phyloP scores from a whole-genome alignment of 2,329 filamentous ascomycete species.

The Penicillium sp. region DNA sequence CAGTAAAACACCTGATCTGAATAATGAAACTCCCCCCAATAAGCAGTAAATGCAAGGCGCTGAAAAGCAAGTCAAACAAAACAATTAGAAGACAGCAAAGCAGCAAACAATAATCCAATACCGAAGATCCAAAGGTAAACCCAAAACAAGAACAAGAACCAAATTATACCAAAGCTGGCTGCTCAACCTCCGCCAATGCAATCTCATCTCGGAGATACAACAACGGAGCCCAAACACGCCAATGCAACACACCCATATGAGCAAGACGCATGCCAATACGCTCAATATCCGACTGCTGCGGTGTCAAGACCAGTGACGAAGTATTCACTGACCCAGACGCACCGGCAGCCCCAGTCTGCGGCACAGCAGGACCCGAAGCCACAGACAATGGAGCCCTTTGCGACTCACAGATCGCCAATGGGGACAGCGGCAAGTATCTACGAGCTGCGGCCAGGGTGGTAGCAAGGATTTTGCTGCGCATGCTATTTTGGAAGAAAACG shows the following conservation, averaged over 20 bases:
- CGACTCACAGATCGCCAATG: constrained; percentile 44
- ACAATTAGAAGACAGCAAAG: background rate
- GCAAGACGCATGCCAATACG: constrained; percentile 71
- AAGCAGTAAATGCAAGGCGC: constrained; percentile 14
- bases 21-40: background rate
- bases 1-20: background rate
- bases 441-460: constrained; percentile 34
- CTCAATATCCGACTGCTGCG: constrained; percentile 37
- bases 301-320: constrained; percentile 10
- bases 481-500: constrained; percentile 32
- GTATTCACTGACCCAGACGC: background rate
- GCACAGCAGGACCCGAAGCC: constrained; percentile 8
- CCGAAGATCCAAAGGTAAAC: background rate
- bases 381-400: constrained; percentile 33
- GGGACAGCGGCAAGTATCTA: constrained; percentile 42
- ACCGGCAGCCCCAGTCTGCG: background rate
- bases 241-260: constrained; percentile 82
- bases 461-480: constrained; percentile 35
- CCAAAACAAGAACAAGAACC: background rate
- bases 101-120: background rate
- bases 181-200: constrained; percentile 13
- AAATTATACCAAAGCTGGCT: constrained; percentile 15
- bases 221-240: constrained; percentile 80
- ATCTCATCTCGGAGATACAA: constrained; percentile 55
- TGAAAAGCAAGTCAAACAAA: constrained; percentile 18